Evolutionary conservation across 2,329 filamentous ascomycete species (phyloP), one percentile per base, ranked within the genome.

Genomic region (Colletotrichum sp.): DNA sequence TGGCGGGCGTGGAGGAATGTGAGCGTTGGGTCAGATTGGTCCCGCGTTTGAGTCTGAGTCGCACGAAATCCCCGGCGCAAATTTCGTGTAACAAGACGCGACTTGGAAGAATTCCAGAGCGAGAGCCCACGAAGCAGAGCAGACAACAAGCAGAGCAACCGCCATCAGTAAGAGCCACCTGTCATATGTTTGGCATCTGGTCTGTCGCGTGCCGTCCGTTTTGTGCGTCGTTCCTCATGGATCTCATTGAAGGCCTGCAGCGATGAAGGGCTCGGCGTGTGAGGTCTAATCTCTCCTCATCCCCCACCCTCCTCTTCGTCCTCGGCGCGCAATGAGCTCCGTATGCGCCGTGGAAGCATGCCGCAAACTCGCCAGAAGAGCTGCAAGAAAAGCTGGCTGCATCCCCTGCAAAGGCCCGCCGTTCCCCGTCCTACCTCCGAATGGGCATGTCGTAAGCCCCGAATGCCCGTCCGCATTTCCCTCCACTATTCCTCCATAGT

Each of bases 361-460:
- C 36, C 69, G 72, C 65, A 64, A 57, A 60, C 44, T 60, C 52
- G 32, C 66, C 52, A 60, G 52, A 68, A 34, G n/a, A 59, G 24
- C 57, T 68, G 66, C 52, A 68, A 18, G 18, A 60, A 68, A 63
- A 62, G 65, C 70, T 76, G 59, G 64, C 13, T 67, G 36, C 34
- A 18, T 52, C 60, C 44, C 55, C 32, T 68, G 64, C 16, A 39
- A 70, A 68, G 28, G 30, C 34, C 70, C 57, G 57, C 73, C 32
- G 28, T 68, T 63, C 70, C 71, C 59, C 70, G 70, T 73, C 32
- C 49, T 73, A 73, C 70, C 70, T 69, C 64, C 70, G 70, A 74
- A 65, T 60, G 74, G 70, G 60, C 34, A 69, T 65, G 21, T 65
- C 59, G 70, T 52, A 76, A 69, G 70, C 57, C 65, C 74, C 74